Conservation (phyloP, 1,284 basidiomycete genomes). For the Puccinia novopanici region DNA sequence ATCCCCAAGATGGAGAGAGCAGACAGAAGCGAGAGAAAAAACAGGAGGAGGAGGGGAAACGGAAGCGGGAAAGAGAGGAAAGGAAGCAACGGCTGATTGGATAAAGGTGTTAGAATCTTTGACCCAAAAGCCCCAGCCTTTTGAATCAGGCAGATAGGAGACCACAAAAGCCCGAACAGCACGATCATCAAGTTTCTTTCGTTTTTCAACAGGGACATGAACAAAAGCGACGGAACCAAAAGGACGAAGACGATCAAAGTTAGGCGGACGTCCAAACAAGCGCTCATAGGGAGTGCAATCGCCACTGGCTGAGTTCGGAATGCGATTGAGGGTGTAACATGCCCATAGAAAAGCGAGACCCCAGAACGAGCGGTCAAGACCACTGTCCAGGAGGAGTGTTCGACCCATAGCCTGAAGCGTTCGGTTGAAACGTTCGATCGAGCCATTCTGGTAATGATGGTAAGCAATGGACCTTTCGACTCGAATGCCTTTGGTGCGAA, state of each 20-base stretch:
- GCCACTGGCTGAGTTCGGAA: conserved; percentile 4
- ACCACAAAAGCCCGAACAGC: background rate
- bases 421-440: no score
- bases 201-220: background rate
- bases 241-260: background rate
- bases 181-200: background rate
- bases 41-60: no score
- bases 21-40: background rate
- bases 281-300: background rate
- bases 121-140: conserved; percentile 9
- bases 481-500: background rate
- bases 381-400: no score
- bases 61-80: background rate
- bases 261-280: background rate
- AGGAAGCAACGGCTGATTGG: background rate
- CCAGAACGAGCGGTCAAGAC: background rate
- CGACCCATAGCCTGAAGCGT: no score
- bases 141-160: background rate
- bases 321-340: background rate
- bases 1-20: background rate
- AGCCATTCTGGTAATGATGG: conserved; percentile 8
- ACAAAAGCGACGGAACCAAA: background rate
- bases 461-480: background rate
- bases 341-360: background rate
- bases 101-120: background rate